Conservation (phyloP, 805 yeast species). For the Clavispora phyllophila region DNA sequence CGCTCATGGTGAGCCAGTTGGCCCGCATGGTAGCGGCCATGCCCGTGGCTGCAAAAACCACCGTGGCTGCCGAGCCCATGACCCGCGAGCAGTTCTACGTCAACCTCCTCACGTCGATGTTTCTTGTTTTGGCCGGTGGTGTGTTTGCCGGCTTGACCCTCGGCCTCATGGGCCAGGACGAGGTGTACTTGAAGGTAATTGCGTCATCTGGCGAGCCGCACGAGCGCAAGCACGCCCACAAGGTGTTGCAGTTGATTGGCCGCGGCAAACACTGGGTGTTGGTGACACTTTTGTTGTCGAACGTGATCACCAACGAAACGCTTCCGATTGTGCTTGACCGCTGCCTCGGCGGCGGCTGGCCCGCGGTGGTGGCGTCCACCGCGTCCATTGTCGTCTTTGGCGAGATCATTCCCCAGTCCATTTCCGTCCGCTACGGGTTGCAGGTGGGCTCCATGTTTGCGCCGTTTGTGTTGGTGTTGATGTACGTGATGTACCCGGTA, state of each 20-base stretch:
- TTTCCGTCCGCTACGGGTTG: constrained; percentile 89
- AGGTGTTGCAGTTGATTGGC: constrained; percentile 66
- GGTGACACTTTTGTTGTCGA: constrained; percentile 78
- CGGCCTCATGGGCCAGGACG: constrained; percentile 97
- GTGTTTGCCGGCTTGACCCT: constrained; percentile 93
- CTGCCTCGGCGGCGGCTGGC: constrained; percentile 95
- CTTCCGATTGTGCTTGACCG: constrained; percentile 91
- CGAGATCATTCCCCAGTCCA: constrained; percentile 91
- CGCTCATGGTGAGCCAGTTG: constrained; percentile 28
- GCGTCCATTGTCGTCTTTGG: constrained; percentile 91
- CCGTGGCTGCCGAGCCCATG: constrained; percentile 17
- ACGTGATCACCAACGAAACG: constrained; percentile 91
- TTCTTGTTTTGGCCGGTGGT: constrained; percentile 73
- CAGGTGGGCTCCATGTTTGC: constrained; percentile 86
- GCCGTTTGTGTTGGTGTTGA: constrained; percentile 77
- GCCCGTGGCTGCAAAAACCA: constrained; percentile 21
- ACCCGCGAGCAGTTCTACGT: constrained; percentile 39
- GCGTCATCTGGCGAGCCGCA: constrained; percentile 73
- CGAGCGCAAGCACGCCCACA: constrained; percentile 65
- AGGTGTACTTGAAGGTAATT: constrained; percentile 86
- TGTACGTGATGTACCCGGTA: constrained; percentile 88
- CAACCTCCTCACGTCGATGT: constrained; percentile 49
- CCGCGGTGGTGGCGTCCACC: constrained; percentile 92
- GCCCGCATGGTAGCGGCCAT: constrained; percentile 31
- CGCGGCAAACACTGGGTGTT: constrained; percentile 95